Evolutionary conservation across 2,329 filamentous ascomycete species (phyloP).

Genomic region (Coniosporium tulheliwenetii): DNA sequence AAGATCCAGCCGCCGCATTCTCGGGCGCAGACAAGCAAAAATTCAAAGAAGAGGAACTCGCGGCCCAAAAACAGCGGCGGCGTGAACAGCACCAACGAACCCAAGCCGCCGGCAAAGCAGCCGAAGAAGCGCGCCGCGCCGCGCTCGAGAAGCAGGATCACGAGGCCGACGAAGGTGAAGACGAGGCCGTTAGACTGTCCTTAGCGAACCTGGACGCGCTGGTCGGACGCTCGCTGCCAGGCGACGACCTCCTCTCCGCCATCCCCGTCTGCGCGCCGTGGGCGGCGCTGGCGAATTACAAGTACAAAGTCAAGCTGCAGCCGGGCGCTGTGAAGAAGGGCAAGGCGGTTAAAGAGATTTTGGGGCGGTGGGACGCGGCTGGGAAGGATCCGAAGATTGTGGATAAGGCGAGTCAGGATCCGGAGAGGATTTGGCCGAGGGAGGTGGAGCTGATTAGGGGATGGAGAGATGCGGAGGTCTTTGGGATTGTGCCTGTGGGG

Average conservation of each 20-base stretch:
- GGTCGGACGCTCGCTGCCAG: conserved; percentile 60
- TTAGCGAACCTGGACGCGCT: conserved; percentile 51
- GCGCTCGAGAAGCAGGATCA: conserved; percentile 42
- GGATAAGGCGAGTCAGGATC: conserved; percentile 31
- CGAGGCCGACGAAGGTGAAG: conserved; percentile 11
- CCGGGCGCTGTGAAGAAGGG: conserved; percentile 84
- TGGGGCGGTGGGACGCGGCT: conserved; percentile 64
- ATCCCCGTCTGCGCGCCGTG: conserved; percentile 49
- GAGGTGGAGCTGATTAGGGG: conserved; percentile 75
- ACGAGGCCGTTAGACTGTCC: conserved; percentile 31
- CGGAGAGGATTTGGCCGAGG: conserved; percentile 66
- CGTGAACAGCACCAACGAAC: conserved; percentile 65
- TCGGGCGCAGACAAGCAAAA: conserved; percentile 46
- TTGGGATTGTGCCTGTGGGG: conserved; percentile 65
- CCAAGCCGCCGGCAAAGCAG: conserved; percentile 58
- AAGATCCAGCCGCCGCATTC: conserved; percentile 50
- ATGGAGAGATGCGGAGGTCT: conserved; percentile 67
- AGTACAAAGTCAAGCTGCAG: conserved; percentile 92
- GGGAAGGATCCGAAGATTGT: conserved; percentile 31
- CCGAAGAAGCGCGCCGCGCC: conserved; percentile 52
- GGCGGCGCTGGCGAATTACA: conserved; percentile 52
- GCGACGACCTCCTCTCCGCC: conserved; percentile 63
- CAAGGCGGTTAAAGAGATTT: conserved; percentile 79
- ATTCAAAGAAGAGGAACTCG: conserved; percentile 58
- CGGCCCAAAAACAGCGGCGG: conserved; percentile 58